Percentiles rank a stretch among this genome's conserved stretches.
Evolutionary conservation across 805 yeast genomes (phyloP).

Genomic region (Lachancea thermotolerans): DNA sequence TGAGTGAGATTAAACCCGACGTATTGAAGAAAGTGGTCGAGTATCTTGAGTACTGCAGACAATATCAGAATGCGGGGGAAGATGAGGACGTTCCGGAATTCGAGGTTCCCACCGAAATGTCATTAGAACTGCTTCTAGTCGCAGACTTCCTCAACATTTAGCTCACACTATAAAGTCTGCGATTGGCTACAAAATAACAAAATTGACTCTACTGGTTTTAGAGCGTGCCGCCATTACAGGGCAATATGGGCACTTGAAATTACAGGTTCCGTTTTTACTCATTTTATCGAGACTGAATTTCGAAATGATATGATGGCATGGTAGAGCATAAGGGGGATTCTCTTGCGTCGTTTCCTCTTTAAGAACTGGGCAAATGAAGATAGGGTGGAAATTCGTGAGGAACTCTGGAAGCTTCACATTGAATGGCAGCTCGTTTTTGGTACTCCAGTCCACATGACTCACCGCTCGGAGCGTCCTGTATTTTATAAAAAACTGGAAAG

Average conservation of each 20-base stretch:
- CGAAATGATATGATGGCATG: constrained; percentile 60
- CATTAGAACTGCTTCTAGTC: constrained; percentile 82
- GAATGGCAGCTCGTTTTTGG: constrained; percentile 54
- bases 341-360: constrained; percentile 56
- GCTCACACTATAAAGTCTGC: neutral
- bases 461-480: constrained; percentile 33
- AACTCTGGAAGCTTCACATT: constrained; percentile 49
- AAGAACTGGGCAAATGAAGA: constrained; percentile 65
- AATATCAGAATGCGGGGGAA: constrained; percentile 50
- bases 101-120: constrained; percentile 89
- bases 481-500: constrained; percentile 48
- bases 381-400: constrained; percentile 49
- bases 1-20: constrained; percentile 61
- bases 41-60: constrained; percentile 68
- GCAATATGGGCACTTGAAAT: constrained; percentile 69
- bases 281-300: constrained; percentile 45
- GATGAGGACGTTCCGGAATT: constrained; percentile 67
- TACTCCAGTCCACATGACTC: constrained; percentile 43
- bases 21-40: constrained; percentile 77
- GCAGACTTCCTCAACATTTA: constrained; percentile 59
- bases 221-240: constrained; percentile 42
- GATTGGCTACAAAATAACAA: constrained; percentile 22
- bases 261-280: constrained; percentile 35
- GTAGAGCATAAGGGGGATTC: constrained; percentile 57
- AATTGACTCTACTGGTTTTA: constrained; percentile 41